Conservation (phyloP, 2,329 filamentous ascomycete species). For the Aspergillus pseudonomiae region DNA sequence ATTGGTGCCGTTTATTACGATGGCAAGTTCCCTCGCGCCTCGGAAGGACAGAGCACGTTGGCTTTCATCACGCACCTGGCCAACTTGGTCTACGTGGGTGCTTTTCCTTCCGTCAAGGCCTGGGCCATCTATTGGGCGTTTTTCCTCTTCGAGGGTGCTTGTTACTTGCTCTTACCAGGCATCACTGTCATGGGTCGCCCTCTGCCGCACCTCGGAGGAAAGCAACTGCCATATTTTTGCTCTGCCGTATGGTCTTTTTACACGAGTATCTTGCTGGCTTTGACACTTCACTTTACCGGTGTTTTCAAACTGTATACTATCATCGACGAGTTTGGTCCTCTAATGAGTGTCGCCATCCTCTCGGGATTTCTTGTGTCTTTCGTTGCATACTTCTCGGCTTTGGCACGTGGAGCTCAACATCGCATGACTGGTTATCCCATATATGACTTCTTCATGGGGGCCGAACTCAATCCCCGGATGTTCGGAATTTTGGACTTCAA, state of each 20-base stretch:
- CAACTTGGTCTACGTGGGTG: slow-evolving; percentile 76
- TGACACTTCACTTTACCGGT: slow-evolving; percentile 77
- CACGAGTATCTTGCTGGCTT: slow-evolving; percentile 72
- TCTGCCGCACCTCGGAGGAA: slow-evolving; percentile 76
- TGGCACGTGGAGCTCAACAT: slow-evolving; percentile 79
- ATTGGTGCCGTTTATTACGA: slow-evolving; percentile 91
- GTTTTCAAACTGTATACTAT: slow-evolving; percentile 88
- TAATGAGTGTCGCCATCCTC: slow-evolving; percentile 90
- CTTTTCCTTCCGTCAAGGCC: slow-evolving; percentile 78
- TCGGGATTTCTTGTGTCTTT: slow-evolving; percentile 84
- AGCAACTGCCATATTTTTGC: slow-evolving; percentile 93
- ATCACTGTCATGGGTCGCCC: slow-evolving; percentile 88
- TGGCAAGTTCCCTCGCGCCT: slow-evolving; percentile 74
- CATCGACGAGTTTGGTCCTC: slow-evolving; percentile 90
- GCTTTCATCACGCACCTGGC: slow-evolving; percentile 75
- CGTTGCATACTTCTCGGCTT: slow-evolving; percentile 82
- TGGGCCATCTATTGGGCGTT: slow-evolving; percentile 97
- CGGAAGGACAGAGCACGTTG: slow-evolving; percentile 64
- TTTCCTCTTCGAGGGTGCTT: slow-evolving; percentile 78
- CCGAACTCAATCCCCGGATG: slow-evolving; percentile 83
- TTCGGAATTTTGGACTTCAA: slow-evolving; percentile 86
- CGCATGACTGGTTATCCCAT: slow-evolving; percentile 84
- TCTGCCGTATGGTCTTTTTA: slow-evolving; percentile 88
- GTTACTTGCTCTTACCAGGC: slow-evolving; percentile 85
- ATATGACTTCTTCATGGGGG: slow-evolving; percentile 91